Evolutionary conservation across 148 eudicot species (phyloP), one percentile per base, ranked within the genome.

Genomic region (Arctostaphylos glauca): DNA sequence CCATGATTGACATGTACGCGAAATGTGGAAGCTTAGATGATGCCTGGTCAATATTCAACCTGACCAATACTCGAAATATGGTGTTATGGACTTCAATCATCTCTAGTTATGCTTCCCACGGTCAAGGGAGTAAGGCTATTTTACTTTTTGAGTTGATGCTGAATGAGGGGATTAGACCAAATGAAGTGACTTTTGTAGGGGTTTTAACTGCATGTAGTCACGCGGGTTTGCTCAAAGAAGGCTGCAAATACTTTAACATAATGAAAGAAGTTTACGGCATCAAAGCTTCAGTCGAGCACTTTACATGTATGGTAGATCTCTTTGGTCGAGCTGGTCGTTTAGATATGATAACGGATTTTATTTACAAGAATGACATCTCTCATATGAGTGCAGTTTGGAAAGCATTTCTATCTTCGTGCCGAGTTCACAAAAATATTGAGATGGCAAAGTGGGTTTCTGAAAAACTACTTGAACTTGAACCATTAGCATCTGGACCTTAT

Each of bases 1-100:
- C 97, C 44, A 87, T 93, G 92, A 89, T 95, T 80, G 94, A 95
- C 84, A 93, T 93, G 98, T 95, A 95, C 75, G 88, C 92, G 16
- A 95, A 94, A 87, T 92, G 97, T 88, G 98, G 97, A 82, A 88
- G 85, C 83, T 81, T 93, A 83, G 85, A 87, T 68, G 86, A 88
- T 73, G 93, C 97, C 74, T 87, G 81, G 84, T 84, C 81, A 54
- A 74, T 90, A 72, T 95, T 95, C 52, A 64, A 66, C 70, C 87
- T 88, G 66, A 66, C 84, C n/a, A 60, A 78, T 48, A 81, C 84
- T 64, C 84, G 89, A 58, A 95, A 95, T 84, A 81, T 86, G 47
- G 91, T 92, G 76, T 77, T 92, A 46, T 93, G 95, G 95, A 95
- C 94, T 80, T 82, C 90, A 31, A 89, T 95, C 74, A 91, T 95